Evolutionary conservation across 2,329 filamentous ascomycete genomes (phyloP).

Genomic region (Trichoderma oligosporum): DNA sequence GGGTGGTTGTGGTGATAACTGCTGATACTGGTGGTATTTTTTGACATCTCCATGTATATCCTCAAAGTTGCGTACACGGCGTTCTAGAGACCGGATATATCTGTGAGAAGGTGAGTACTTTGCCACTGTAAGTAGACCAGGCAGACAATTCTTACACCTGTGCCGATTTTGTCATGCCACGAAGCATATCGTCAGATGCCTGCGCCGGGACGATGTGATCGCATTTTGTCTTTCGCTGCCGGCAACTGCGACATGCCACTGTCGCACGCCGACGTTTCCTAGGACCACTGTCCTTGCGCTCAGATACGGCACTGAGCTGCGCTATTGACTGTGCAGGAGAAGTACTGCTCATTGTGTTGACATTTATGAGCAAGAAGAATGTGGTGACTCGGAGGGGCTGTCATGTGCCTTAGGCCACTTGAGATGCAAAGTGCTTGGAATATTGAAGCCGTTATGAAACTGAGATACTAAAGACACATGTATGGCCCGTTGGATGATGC

Average conservation of each 20-base stretch:
- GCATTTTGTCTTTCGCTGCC: constrained; percentile 15
- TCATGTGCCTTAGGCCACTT: too few species aligned
- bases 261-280: constrained; percentile 11
- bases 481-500: too few species aligned
- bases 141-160: not conserved
- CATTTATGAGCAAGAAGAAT: not conserved
- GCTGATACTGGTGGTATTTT: not conserved
- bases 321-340: not conserved
- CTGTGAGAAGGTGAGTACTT: not conserved
- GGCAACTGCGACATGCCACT: constrained; percentile 13
- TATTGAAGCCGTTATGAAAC: too few species aligned
- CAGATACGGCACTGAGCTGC: not conserved
- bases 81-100: constrained; percentile 8
- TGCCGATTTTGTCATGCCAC: constrained; percentile 8
- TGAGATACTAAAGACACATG: too few species aligned
- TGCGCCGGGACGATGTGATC: constrained; percentile 14
- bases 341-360: not conserved
- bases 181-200: constrained; percentile 13
- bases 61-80: constrained; percentile 11
- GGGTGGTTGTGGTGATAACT: not conserved
- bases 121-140: not conserved
- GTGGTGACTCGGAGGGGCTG: too few species aligned
- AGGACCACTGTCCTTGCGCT: constrained; percentile 7
- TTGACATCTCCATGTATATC: not conserved
- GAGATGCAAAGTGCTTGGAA: too few species aligned